Percentiles rank a stretch among this genome's conserved stretches.
These are phyloP conservation scores for Hypomontagnella monticulosa DNA, from an alignment of 495 filamentous ascomycete genomes.

Conservation along the genomic window DNA sequence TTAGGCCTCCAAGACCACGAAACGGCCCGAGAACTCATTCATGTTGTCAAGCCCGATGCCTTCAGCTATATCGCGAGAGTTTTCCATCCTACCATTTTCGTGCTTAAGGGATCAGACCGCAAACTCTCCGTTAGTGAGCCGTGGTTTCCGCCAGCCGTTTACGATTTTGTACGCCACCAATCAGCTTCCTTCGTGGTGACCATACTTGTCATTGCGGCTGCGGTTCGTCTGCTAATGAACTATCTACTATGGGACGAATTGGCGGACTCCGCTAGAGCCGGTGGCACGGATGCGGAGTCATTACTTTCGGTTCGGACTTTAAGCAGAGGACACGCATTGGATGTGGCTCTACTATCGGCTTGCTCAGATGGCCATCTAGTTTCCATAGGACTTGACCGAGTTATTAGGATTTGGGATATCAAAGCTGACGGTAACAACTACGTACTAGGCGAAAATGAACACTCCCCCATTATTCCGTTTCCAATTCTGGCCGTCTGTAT, in stretches of 20 bases:
- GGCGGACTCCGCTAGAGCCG: constrained; percentile 41
- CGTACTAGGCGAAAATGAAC: constrained; percentile 52
- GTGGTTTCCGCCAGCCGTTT: constrained; percentile 60
- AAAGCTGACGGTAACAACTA: constrained; percentile 51
- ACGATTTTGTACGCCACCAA: constrained; percentile 67
- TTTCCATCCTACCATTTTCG: constrained; percentile 73
- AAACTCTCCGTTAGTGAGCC: constrained; percentile 53
- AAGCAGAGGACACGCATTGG: constrained; percentile 67
- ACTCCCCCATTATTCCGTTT: constrained; percentile 52
- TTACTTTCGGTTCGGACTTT: constrained; percentile 67
- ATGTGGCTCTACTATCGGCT: constrained; percentile 68
- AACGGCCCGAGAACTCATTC: constrained; percentile 75
- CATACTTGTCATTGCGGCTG: constrained; percentile 63
- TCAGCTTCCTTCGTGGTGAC: constrained; percentile 63
- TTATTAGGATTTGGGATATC: constrained; percentile 68
- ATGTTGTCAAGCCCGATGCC: constrained; percentile 70
- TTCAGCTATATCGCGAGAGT: constrained; percentile 73
- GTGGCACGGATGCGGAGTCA: constrained; percentile 57
- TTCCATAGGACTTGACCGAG: constrained; percentile 72
- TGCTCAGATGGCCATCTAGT: constrained; percentile 68
- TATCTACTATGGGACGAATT: constrained; percentile 68
- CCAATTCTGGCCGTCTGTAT: constrained; percentile 69
- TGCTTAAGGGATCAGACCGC: constrained; percentile 70
- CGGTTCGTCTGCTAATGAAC: constrained; percentile 71
- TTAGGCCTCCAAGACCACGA: constrained; percentile 76